Conservation (phyloP, 2,329 filamentous ascomycete genomes). For the Epichloe brachyelytri region DNA sequence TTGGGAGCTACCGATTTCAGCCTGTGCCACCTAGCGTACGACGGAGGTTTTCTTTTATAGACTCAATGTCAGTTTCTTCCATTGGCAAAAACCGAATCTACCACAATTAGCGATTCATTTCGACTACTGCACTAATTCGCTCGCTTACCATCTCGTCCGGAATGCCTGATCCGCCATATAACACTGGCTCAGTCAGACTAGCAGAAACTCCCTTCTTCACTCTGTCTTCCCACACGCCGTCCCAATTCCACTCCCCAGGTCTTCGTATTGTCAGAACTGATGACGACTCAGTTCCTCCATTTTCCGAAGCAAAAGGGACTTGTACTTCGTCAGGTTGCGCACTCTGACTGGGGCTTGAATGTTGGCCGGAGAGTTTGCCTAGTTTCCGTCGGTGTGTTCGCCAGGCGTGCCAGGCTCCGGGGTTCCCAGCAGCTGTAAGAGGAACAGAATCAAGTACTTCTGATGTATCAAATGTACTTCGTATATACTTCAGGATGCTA, state of each 20-base stretch:
- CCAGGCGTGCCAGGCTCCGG: conserved; percentile 92
- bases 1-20: conserved; percentile 4
- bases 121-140: background rate
- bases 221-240: conserved; percentile 88
- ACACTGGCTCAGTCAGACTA: conserved; percentile 64
- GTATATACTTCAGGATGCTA: conserved; percentile 67
- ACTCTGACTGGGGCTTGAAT: background rate
- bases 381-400: conserved; percentile 46
- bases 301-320: background rate
- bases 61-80: conserved; percentile 45
- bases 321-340: background rate
- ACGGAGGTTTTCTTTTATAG: conserved; percentile 44
- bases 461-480: conserved; percentile 68
- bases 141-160: conserved; percentile 59
- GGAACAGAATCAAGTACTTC: conserved; percentile 65
- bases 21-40: conserved; percentile 31
- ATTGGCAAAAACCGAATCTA: conserved; percentile 56
- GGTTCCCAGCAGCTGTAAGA: conserved; percentile 72
- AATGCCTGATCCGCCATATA: conserved; percentile 54
- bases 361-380: conserved; percentile 14
- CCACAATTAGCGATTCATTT: conserved; percentile 8
- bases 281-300: background rate
- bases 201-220: conserved; percentile 66
- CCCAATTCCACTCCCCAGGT: conserved; percentile 92
- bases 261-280: conserved; percentile 6